Conservation (phyloP, 1,139 yeast genomes). For the Pichia kudriavzevii region DNA sequence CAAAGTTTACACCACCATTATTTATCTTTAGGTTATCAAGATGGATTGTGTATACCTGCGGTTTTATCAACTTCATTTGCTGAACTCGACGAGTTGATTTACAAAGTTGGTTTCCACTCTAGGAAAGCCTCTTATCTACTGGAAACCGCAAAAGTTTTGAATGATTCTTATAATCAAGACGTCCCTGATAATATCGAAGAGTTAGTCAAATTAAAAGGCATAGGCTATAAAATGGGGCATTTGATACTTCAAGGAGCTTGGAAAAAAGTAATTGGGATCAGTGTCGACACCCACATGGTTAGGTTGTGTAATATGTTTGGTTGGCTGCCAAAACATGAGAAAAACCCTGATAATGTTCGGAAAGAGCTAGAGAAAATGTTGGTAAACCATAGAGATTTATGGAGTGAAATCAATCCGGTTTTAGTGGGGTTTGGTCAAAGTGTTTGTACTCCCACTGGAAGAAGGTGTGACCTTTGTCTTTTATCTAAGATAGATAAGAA, state of each 20-base stretch:
- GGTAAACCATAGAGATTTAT: slow-evolving; percentile 46
- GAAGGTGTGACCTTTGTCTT: slow-evolving; percentile 69
- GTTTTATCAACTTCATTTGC: slow-evolving; percentile 46
- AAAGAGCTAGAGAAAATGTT: slow-evolving; percentile 65
- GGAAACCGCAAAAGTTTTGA: slow-evolving; percentile 48
- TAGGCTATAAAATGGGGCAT: slow-evolving; percentile 94
- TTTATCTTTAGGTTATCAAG: slow-evolving; percentile 27
- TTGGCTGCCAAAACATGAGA: slow-evolving; percentile 50
- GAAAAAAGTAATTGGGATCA: slow-evolving; percentile 70
- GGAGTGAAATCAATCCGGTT: slow-evolving; percentile 82
- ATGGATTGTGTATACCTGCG: slow-evolving; percentile 37
- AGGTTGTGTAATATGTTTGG: slow-evolving; percentile 75
- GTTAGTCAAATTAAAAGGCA: slow-evolving; percentile 72
- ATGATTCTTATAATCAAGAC: slow-evolving; percentile 50
- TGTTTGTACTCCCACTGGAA: slow-evolving; percentile 66
- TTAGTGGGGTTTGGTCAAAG: slow-evolving; percentile 93
- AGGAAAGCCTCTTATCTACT: slow-evolving; percentile 70
- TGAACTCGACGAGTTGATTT: slow-evolving; percentile 58
- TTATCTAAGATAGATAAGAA: slow-evolving; percentile 31
- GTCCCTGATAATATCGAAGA: slow-evolving; percentile 64
- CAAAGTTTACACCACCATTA: slow-evolving; percentile 44
- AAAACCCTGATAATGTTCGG: slow-evolving; percentile 74
- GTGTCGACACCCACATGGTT: slow-evolving; percentile 91
- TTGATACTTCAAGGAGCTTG: slow-evolving; percentile 76
- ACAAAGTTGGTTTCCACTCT: slow-evolving; percentile 80